Evolutionary conservation across 2,329 filamentous ascomycete genomes (phyloP).

Genomic region (Cladosporium sp.): DNA sequence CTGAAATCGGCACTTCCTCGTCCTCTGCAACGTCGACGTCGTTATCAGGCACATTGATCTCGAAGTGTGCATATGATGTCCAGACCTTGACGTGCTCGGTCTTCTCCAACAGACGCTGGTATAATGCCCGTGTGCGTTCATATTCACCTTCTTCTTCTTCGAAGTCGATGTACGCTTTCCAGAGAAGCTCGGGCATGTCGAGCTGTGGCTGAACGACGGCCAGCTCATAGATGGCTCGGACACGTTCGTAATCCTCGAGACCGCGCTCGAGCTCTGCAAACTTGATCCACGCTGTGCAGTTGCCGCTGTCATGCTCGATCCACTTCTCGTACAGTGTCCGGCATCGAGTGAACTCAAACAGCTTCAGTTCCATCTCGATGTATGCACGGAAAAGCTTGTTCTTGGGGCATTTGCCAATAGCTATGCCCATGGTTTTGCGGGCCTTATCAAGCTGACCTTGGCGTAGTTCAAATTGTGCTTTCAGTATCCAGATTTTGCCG

Average conservation of each 20-base stretch:
- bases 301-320: slow-evolving; percentile 84
- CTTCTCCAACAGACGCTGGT: slow-evolving; percentile 87
- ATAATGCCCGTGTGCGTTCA: slow-evolving; percentile 72
- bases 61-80: slow-evolving; percentile 98
- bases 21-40: slow-evolving; percentile 55
- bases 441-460: slow-evolving; percentile 76
- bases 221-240: slow-evolving; percentile 86
- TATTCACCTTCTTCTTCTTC: slow-evolving; percentile 95
- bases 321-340: slow-evolving; percentile 91
- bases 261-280: slow-evolving; percentile 91
- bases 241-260: slow-evolving; percentile 82
- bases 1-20: slow-evolving; percentile 62
- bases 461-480: slow-evolving; percentile 88
- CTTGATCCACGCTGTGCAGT: slow-evolving; percentile 92
- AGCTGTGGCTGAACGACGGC: slow-evolving; percentile 76
- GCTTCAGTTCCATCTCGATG: slow-evolving; percentile 83
- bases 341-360: slow-evolving; percentile 91
- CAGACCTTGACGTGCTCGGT: slow-evolving; percentile 99
- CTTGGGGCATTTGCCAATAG: slow-evolving; percentile 92
- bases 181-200: slow-evolving; percentile 96
- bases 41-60: slow-evolving; percentile 84
- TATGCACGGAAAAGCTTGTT: slow-evolving; percentile 93
- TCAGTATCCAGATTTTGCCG: slow-evolving; percentile 91
- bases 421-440: slow-evolving; percentile 82
- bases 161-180: slow-evolving; percentile 98